Evolutionary conservation across 805 yeast species (phyloP).

Genomic region (Wickerhamiella shivajii): DNA sequence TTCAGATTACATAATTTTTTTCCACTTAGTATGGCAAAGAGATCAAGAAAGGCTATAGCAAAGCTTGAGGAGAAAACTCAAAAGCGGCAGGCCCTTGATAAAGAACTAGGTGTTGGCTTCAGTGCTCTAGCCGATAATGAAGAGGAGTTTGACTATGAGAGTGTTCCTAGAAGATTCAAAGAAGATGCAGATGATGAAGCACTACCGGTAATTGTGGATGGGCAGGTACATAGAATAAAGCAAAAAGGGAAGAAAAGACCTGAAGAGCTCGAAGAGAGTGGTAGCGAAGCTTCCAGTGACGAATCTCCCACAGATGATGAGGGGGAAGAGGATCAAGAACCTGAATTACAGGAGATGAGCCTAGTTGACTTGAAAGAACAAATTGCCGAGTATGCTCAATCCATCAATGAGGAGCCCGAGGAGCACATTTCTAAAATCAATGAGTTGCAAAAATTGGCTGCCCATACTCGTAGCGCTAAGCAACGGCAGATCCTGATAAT

Average conservation of each 20-base stretch:
- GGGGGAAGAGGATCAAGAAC: slow-evolving; percentile 24
- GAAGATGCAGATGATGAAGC: slow-evolving; percentile 37
- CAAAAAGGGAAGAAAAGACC: slow-evolving; percentile 16
- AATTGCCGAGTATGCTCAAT: slow-evolving; percentile 66
- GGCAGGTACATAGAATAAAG: slow-evolving; percentile 35
- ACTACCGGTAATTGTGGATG: slow-evolving; percentile 63
- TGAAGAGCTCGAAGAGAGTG: slow-evolving; percentile 21
- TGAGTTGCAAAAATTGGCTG: slow-evolving; percentile 28
- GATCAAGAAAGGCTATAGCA: slow-evolving; percentile 7
- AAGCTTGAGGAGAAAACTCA: slow-evolving; percentile 6
- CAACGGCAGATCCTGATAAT: slow-evolving; percentile 55
- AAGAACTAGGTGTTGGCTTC: slow-evolving; percentile 9
- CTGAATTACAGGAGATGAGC: slow-evolving; percentile 36
- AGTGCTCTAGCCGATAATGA: slow-evolving; percentile 27
- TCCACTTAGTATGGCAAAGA: slow-evolving; percentile 12
- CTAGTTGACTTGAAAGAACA: slow-evolving; percentile 59
- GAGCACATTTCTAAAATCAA: slow-evolving; percentile 54
- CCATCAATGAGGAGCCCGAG: slow-evolving; percentile 76
- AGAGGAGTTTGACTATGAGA: slow-evolving; percentile 68
- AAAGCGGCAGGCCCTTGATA: slow-evolving; percentile 11
- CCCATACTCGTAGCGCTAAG: slow-evolving; percentile 30
- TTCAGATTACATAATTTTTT: slow-evolving; percentile 5
- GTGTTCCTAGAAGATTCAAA: slow-evolving; percentile 44
- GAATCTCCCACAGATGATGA: slow-evolving; percentile 18
- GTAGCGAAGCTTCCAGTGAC: slow-evolving; percentile 18